Conservation (phyloP, 371 early-diverging fungal species). For the Sporodiniella umbellata region DNA sequence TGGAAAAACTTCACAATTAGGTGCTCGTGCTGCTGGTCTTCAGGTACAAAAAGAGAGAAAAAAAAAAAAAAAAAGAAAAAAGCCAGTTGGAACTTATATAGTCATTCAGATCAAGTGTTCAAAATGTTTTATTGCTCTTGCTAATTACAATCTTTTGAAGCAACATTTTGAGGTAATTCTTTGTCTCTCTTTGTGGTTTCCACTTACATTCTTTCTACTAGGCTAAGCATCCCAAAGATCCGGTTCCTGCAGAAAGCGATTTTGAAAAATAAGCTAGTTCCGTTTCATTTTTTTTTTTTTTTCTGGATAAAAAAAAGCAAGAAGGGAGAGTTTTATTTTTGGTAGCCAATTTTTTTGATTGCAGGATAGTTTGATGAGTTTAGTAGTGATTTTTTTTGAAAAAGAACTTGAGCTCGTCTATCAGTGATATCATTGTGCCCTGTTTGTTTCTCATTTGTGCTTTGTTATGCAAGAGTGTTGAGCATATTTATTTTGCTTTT, state of each 20-base stretch:
- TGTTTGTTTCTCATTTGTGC: too few species aligned
- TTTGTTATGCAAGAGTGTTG: too few species aligned
- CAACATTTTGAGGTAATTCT: constrained; percentile 58
- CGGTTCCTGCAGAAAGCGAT: constrained; percentile 43
- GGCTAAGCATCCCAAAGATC: constrained; percentile 59
- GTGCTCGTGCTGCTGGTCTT: constrained; percentile 60
- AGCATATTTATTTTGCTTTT: too few species aligned
- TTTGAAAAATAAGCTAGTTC: constrained; percentile 9
- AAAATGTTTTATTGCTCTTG: constrained; percentile 35
- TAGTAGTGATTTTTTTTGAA: too few species aligned
- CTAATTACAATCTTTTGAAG: constrained; percentile 56
- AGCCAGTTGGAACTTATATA: neutral
- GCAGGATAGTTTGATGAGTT: too few species aligned
- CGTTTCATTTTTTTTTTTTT: too few species aligned
- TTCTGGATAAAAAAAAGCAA: too few species aligned
- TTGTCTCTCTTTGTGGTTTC: neutral
- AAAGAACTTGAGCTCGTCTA: too few species aligned
- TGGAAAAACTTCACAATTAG: constrained; percentile 50
- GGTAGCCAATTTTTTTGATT: neutral
- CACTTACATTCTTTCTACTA: constrained; percentile 6
- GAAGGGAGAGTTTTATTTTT: neutral
- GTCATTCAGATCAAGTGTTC: constrained; percentile 41
- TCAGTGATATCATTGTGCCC: too few species aligned
- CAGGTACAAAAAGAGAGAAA: constrained; percentile 25
- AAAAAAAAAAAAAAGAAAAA: neutral